phyloP scores from a whole-genome alignment of 2,329 filamentous ascomycete genomes.

The Periglandula ipomoeae region DNA sequence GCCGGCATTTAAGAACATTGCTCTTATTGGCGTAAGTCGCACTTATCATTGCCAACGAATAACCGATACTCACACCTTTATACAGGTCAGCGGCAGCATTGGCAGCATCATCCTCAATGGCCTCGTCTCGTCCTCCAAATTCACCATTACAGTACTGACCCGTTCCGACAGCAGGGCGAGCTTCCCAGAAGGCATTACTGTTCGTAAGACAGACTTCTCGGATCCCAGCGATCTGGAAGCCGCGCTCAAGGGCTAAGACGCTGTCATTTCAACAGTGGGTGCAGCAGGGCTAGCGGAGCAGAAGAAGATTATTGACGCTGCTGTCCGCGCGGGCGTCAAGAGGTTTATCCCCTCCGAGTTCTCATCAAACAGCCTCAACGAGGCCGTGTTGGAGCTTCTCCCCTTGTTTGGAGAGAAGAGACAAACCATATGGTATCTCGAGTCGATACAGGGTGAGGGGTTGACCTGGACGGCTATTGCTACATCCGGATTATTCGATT shows the following conservation, averaged over 20 bases:
- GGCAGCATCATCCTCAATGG: conserved; percentile 22
- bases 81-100: too few relatives aligned
- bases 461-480: too few relatives aligned
- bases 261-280: conserved; percentile 32
- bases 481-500: too few relatives aligned
- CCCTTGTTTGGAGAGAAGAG: conserved; percentile 46
- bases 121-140: conserved; percentile 21
- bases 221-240: conserved; percentile 37
- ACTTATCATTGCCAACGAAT: too few relatives aligned
- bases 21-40: too few relatives aligned
- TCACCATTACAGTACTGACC: conserved; percentile 27
- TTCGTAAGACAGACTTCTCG: conserved; percentile 29
- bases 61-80: too few relatives aligned
- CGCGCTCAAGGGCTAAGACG: conserved; percentile 48
- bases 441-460: too few relatives aligned
- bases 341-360: conserved; percentile 55
- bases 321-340: conserved; percentile 49
- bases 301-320: conserved; percentile 44
- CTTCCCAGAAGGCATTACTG: conserved; percentile 19
- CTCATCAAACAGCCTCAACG: conserved; percentile 21
- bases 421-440: too few relatives aligned
- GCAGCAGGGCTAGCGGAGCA: conserved; percentile 30
- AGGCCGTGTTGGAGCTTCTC: conserved; percentile 38
- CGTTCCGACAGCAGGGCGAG: conserved; percentile 31
- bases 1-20: too few relatives aligned